Percentiles rank a stretch among this genome's conserved stretches.
phyloP scores from a whole-genome alignment of 106 monocot genomes.

The Gastrodia elata region DNA sequence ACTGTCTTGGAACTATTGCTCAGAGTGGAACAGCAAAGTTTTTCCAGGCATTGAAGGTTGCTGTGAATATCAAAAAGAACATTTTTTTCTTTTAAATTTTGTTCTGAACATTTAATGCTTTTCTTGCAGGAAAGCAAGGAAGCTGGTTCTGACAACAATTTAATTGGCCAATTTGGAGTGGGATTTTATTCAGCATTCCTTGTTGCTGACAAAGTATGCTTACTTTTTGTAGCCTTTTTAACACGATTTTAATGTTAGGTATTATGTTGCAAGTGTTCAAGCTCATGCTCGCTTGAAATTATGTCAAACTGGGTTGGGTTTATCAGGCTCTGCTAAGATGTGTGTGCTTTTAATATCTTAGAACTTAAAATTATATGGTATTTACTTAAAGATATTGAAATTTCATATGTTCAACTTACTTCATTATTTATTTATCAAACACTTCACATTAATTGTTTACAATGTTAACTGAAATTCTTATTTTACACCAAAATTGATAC shows the following conservation, averaged over 20 bases:
- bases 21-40: constrained; percentile 99
- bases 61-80: constrained; percentile 8
- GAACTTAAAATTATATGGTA: too few species aligned
- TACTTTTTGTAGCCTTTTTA: neutral
- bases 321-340: too few species aligned
- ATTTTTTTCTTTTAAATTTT: neutral
- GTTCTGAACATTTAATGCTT: neutral
- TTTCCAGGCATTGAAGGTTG: constrained; percentile 89
- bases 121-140: constrained; percentile 77
- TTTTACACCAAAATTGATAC: too few species aligned
- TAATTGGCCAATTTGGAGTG: constrained; percentile 98
- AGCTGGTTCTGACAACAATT: constrained; percentile 74
- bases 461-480: too few species aligned
- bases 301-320: too few species aligned
- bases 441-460: too few species aligned
- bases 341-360: too few species aligned
- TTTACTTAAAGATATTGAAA: too few species aligned
- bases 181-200: constrained; percentile 98
- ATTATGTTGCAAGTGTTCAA: neutral
- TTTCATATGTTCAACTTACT: too few species aligned
- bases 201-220: constrained; percentile 71
- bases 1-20: constrained; percentile 94
- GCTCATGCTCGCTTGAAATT: too few species aligned
- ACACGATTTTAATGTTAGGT: neutral
- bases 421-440: too few species aligned